Evolutionary conservation across 176 grass and related monocot genomes (phyloP).

Genomic region (Luzula sylvatica): DNA sequence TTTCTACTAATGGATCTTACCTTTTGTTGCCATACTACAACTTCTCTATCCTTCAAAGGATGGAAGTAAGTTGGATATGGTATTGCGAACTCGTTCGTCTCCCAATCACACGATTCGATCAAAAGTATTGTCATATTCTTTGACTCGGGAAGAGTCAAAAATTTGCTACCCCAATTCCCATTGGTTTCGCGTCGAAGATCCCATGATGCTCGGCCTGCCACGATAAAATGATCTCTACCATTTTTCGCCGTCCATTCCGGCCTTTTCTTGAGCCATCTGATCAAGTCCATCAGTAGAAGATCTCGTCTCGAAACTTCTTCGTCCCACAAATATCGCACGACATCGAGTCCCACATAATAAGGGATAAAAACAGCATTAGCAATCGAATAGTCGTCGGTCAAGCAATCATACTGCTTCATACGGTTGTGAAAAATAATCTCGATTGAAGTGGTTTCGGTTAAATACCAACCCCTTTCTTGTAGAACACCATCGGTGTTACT

Average conservation of each 20-base stretch:
- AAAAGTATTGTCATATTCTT: conserved; percentile 47
- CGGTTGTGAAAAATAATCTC: conserved; percentile 66
- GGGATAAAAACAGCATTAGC: conserved; percentile 59
- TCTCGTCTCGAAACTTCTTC: conserved; percentile 21
- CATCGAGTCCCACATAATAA: conserved; percentile 65
- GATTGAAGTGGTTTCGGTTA: conserved; percentile 46
- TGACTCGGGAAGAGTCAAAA: conserved; percentile 33
- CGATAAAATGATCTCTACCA: conserved; percentile 42
- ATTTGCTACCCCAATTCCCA: conserved; percentile 38
- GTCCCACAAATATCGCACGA: conserved; percentile 61
- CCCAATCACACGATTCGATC: conserved; percentile 41
- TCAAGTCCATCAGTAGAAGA: conserved; percentile 27
- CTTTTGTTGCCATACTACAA: conserved; percentile 32
- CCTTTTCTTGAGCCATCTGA: conserved; percentile 3
- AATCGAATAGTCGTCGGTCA: conserved; percentile 37
- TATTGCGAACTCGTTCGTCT: conserved; percentile 23
- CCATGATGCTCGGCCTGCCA: conserved; percentile 39
- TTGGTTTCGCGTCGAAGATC: conserved; percentile 35
- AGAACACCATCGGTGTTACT: conserved; percentile 30
- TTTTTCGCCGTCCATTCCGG: conserved; percentile 26
- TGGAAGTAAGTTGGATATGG: conserved; percentile 73
- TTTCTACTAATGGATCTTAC: conserved; percentile 26
- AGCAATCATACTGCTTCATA: conserved; percentile 60
- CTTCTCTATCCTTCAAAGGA: conserved; percentile 32
- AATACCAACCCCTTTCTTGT: conserved; percentile 47